phyloP scores from a whole-genome alignment of 805 yeast genomes.

The Lipomyces oligophaga region DNA sequence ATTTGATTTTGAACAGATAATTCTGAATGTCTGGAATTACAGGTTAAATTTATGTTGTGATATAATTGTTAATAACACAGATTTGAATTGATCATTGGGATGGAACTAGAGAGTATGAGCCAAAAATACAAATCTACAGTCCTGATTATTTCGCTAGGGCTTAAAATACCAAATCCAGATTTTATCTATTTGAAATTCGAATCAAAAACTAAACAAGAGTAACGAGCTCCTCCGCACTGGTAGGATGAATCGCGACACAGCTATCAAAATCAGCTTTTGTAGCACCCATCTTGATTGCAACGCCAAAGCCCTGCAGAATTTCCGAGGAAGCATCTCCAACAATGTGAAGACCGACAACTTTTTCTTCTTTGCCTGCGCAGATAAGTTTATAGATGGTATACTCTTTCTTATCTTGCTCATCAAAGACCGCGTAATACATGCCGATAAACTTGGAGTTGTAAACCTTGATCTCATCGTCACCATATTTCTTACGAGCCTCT shows the following conservation, averaged over 20 bases:
- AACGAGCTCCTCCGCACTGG: slow-evolving; percentile 95
- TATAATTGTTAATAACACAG: too few relatives aligned
- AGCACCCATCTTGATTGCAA: slow-evolving; percentile 98
- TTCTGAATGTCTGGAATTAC: too few relatives aligned
- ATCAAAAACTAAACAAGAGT: slow-evolving; percentile 67
- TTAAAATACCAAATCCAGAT: too few relatives aligned
- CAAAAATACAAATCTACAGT: too few relatives aligned
- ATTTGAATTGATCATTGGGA: too few relatives aligned
- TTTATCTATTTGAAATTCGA: too few relatives aligned
- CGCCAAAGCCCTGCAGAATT: slow-evolving; percentile 97
- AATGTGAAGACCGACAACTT: slow-evolving; percentile 90
- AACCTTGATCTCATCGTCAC: slow-evolving; percentile 71
- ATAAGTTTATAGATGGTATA: slow-evolving; percentile 86
- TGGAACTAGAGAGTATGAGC: too few relatives aligned
- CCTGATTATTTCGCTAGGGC: too few relatives aligned
- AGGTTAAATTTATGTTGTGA: too few relatives aligned
- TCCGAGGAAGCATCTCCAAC: slow-evolving; percentile 91
- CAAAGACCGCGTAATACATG: slow-evolving; percentile 89
- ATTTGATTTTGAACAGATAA: too few relatives aligned
- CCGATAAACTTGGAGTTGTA: slow-evolving; percentile 81
- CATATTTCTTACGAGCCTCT: slow-evolving; percentile 73
- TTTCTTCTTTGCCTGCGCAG: slow-evolving; percentile 75
- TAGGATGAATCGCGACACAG: slow-evolving; percentile 98
- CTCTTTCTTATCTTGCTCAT: slow-evolving; percentile 58
- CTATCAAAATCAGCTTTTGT: slow-evolving; percentile 92